Evolutionary conservation across 2,329 filamentous ascomycete species (phyloP).

Genomic region (Sclerotinia borealis): DNA sequence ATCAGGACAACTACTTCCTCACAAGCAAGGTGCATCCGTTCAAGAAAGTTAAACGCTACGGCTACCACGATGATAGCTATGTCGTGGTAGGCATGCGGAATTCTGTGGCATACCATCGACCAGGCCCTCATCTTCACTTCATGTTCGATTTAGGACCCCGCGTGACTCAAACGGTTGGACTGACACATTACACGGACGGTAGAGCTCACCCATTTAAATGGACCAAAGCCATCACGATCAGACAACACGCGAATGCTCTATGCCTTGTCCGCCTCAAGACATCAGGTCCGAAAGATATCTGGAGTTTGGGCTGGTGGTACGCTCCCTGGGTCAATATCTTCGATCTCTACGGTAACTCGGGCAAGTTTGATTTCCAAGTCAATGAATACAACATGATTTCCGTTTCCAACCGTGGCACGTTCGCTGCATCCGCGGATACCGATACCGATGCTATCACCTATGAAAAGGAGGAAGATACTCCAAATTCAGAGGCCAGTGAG

Average conservation of each 20-base stretch:
- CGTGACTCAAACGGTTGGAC: background rate
- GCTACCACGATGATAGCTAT: background rate
- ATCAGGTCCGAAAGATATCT: background rate
- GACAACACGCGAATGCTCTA: background rate
- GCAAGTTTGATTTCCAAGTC: background rate
- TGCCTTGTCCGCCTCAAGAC: background rate
- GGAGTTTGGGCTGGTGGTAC: background rate
- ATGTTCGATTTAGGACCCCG: no score
- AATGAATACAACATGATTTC: background rate
- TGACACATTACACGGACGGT: background rate
- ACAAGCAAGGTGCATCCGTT: conserved; percentile 1
- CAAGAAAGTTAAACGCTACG: background rate
- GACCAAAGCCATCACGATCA: background rate
- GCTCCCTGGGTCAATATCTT: background rate
- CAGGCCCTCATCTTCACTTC: background rate
- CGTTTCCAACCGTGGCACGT: background rate
- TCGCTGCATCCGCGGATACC: background rate
- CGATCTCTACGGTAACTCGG: background rate
- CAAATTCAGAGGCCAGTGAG: background rate
- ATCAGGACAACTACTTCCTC: conserved; percentile 7
- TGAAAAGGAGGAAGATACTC: background rate
- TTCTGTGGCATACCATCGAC: background rate
- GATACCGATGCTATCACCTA: background rate
- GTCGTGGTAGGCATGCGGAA: background rate
- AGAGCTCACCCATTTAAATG: background rate